Evolutionary conservation across 805 yeast species (phyloP), one percentile per base, ranked within the genome.

Genomic region (Saccharomycodes ludwigii): DNA sequence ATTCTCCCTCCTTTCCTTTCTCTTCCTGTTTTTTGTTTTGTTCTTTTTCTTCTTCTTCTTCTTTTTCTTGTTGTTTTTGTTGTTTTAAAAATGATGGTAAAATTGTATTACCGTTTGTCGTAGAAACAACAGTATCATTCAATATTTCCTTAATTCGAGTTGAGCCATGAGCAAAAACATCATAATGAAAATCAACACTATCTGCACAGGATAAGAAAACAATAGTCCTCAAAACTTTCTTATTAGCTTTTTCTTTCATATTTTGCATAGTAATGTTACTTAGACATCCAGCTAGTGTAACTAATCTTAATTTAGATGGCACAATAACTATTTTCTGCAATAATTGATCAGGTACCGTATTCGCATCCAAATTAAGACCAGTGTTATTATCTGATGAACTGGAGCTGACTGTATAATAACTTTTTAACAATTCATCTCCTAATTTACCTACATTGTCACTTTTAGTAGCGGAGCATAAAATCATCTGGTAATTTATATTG

Each of bases 391-490:
- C 38, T 9, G 39, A 41, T 12, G 49, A 45, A 21, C 52, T 46
- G 4, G 71, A 63, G 7, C 85, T 70, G 65, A 82, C 64, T 44
- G 80, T 74, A 3, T 95, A 85, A 39, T 80, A 65, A 13, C 30
- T 33, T 27, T 72, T 62, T 32, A 91, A 61, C 0, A 94, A 69
- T 6, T 82, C 65, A 38, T 81, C 77, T 16, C 95, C 95, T 34
- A 91, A 63, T 44, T 81, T 73, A 44, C 76, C 69, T 11, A 83
- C 96, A 35, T 72, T 76, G 15, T 73, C 73, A 43, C 82, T 83
- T 59, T 84, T 73, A 0, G 99, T 91, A 2, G 99, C 99, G 24
- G 96, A 86, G 63, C 97, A 91, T 33, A 91, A 59, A 44, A 95
- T 66, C 41, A 68, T 65, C 0, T 3, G 97, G 96, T 37, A 88